phyloP scores from a whole-genome alignment of 257 asterid species.

The Fraxinus cuspidata region DNA sequence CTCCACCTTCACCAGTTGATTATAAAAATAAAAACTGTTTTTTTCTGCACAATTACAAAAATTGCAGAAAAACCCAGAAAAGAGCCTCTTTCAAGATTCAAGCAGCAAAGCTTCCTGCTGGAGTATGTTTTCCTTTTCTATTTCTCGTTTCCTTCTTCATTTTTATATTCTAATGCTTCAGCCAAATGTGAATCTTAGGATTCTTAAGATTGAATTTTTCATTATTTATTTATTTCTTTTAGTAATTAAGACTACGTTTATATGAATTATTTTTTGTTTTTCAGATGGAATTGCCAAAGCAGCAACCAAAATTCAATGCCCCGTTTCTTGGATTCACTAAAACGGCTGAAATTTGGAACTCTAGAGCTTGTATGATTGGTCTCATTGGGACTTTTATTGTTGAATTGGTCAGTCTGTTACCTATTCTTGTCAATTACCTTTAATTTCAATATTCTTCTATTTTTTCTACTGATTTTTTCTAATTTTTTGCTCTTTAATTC shows the following conservation, averaged over 20 bases:
- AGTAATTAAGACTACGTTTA: no score
- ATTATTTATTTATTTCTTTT: no score
- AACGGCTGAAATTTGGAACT: constrained; percentile 88
- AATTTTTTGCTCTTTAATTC: not conserved
- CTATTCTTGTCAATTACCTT: not conserved
- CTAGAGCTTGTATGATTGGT: constrained; percentile 88
- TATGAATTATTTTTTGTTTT: no score
- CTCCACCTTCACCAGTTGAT: not conserved
- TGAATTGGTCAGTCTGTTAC: constrained; percentile 55
- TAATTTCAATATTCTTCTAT: not conserved
- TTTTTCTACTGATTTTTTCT: not conserved
- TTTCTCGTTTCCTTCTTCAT: not conserved
- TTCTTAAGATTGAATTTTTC: no score
- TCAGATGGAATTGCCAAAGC: constrained; percentile 75
- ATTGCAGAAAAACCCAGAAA: constrained; percentile 17
- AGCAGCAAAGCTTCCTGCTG: constrained; percentile 85
- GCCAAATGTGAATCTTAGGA: no score
- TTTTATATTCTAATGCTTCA: no score
- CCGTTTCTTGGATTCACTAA: constrained; percentile 79
- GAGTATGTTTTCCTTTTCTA: constrained; percentile 40
- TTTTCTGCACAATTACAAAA: constrained; percentile 18
- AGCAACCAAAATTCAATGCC: constrained; percentile 61
- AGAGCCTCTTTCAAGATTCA: constrained; percentile 50
- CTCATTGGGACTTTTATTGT: constrained; percentile 69
- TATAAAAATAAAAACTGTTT: not conserved